Base-by-base conservation (phyloP, 495 filamentous ascomycete species). In the Neurospora sp. region DNA sequence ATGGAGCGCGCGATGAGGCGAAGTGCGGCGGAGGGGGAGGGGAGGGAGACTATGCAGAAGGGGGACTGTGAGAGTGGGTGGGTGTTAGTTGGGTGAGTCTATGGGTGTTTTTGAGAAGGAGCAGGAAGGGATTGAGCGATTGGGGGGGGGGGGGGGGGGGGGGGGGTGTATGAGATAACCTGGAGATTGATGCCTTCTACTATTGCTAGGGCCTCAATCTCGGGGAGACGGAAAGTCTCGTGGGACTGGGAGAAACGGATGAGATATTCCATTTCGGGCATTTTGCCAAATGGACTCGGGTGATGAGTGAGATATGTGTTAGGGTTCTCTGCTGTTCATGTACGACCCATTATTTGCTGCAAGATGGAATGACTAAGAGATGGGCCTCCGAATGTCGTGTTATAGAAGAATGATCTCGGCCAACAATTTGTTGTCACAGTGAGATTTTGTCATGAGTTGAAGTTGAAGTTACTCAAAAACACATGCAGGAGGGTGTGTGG, bases 231-330 rank as follows among this genome's bases (percentile, higher is more conserved):
- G 79, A 99, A 99, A 16, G 88, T 91, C 84, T 98, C 93, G 79
- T 98, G 94, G 70, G 87, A 84, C 80, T 98, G 96, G 12, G 90
- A 93, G 78, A 98, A 93, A 74, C 95, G 91, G 72, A 99, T 90
- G 65, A 99, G 88, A 76, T 91, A 98, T 72, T 96, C 89, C 88
- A 93, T 78, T 73, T 69, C 53, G 53, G 53, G 27, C 53, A 65
- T 59, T 59, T 48, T 59, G 48, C 8, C 0, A 12, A 6, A 12
- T 12, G 10, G 48, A 22, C 1, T 22, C 48, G 14, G 48, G 10
- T 65, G 53, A 35, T 65, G 53, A 22, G 48, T 31, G 16, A 42
- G 14, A 7, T 17, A 37, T 17, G 41, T 59, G 20, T 9, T 48
- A 40, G 10, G 4, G 22, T 65, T 35, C 3, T 17, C 3, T 16